A percentile compares a stretch with the other conserved stretches of the same genome.
Evolutionary conservation across 2,329 filamentous ascomycete genomes (phyloP).

Genomic region (Colletotrichum acutatum): DNA sequence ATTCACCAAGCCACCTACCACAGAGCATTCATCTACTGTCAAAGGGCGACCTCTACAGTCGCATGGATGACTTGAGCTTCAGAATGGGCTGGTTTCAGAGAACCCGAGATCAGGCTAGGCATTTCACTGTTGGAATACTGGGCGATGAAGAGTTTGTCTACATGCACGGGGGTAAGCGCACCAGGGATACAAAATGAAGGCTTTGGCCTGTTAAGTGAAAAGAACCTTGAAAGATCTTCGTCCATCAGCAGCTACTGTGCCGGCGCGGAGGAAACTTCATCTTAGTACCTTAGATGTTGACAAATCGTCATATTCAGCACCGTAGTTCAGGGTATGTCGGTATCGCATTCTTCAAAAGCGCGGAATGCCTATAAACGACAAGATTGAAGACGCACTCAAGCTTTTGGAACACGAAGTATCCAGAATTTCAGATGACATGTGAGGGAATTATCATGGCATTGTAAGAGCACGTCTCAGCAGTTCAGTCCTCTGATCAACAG

Average conservation of each 20-base stretch:
- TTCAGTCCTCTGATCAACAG: background rate
- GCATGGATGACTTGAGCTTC: background rate
- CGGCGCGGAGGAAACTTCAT: no score
- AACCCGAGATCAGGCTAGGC: background rate
- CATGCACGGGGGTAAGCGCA: background rate
- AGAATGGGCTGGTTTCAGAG: slow-evolving; percentile 7
- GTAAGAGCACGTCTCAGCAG: background rate
- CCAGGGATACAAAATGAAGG: no score
- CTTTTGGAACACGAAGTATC: background rate
- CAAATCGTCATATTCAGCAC: no score
- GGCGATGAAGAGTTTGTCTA: background rate
- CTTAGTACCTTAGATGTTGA: no score
- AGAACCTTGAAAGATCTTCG: no score
- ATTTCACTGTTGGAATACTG: slow-evolving; percentile 5
- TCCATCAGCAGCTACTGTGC: no score
- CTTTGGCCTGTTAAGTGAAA: no score
- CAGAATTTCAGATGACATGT: background rate
- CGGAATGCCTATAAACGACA: background rate
- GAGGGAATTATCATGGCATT: background rate
- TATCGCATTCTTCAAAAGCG: background rate
- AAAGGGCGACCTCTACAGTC: background rate
- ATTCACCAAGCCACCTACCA: background rate
- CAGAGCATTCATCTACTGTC: background rate
- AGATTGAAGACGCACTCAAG: background rate
- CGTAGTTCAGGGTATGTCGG: background rate